phyloP scores from a whole-genome alignment of 2,329 filamentous ascomycete genomes.

The Polychaeton citri region DNA sequence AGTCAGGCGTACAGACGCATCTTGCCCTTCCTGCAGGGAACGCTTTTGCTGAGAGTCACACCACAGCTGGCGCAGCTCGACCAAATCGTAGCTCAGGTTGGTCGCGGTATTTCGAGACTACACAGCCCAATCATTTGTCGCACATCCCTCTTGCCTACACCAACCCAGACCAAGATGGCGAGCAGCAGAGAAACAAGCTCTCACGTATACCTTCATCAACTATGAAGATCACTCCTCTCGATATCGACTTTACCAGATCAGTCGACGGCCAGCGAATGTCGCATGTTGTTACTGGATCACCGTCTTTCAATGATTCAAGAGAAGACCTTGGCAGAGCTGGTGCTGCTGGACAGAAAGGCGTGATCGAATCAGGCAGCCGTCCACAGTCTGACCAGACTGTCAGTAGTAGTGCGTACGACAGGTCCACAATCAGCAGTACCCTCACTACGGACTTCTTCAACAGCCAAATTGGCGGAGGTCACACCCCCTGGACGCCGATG shows the following conservation, averaged over 20 bases:
- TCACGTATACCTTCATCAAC: slow-evolving; percentile 41
- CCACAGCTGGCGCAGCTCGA: neutral
- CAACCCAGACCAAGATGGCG: slow-evolving; percentile 31
- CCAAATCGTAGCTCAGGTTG: slow-evolving; percentile 43
- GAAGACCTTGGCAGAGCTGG: slow-evolving; percentile 25
- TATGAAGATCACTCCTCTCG: slow-evolving; percentile 50
- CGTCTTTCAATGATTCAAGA: slow-evolving; percentile 49
- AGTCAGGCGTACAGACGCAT: neutral
- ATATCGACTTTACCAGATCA: slow-evolving; percentile 37
- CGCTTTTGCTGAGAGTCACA: neutral
- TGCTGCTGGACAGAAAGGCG: slow-evolving; percentile 15
- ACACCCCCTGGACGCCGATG: slow-evolving; percentile 20
- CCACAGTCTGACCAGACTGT: slow-evolving; percentile 11
- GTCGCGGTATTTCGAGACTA: slow-evolving; percentile 24
- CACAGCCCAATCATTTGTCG: slow-evolving; percentile 20
- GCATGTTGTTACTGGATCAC: slow-evolving; percentile 55
- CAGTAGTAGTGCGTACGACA: slow-evolving; percentile 11
- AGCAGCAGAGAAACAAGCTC: slow-evolving; percentile 36
- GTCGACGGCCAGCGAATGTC: slow-evolving; percentile 49
- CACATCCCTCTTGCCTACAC: slow-evolving; percentile 19
- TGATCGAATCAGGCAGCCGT: slow-evolving; percentile 13
- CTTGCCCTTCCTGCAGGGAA: neutral
- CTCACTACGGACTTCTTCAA: slow-evolving; percentile 19
- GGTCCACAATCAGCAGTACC: slow-evolving; percentile 16
- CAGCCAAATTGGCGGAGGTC: slow-evolving; percentile 7